A percentile compares a stretch with the other conserved stretches of the same genome.
These are phyloP conservation scores for Prinsepia uniflora DNA, from an alignment of 306 rosid genomes.

Conservation along the genomic window DNA sequence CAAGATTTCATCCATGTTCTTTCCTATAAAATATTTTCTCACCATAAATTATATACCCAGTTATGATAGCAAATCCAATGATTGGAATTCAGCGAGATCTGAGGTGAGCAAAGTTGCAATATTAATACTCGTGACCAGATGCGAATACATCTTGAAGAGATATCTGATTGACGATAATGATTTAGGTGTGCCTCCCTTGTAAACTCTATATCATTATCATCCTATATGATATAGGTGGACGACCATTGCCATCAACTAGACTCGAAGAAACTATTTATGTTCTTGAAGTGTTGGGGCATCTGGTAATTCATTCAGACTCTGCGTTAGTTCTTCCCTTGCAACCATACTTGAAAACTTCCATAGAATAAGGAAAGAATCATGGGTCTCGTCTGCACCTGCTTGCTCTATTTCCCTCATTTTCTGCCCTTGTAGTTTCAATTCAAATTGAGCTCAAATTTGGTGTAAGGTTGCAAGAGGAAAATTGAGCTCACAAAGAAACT, in stretches of 20 bases:
- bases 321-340: conserved; percentile 61
- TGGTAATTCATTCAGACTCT: conserved; percentile 62
- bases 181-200: conserved; percentile 46
- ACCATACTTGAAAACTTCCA: conserved; percentile 47
- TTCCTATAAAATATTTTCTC: background rate
- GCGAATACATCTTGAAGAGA: conserved; percentile 74
- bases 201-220: background rate
- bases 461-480: no score
- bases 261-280: conserved; percentile 68
- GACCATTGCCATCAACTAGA: conserved; percentile 75
- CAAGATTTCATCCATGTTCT: background rate
- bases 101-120: conserved; percentile 87
- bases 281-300: conserved; percentile 68
- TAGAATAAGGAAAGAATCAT: conserved; percentile 37
- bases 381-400: conserved; percentile 62
- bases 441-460: background rate
- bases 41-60: conserved; percentile 31
- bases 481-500: no score
- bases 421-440: conserved; percentile 78
- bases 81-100: conserved; percentile 66
- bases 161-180: conserved; percentile 70
- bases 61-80: conserved; percentile 36
- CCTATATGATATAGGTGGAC: conserved; percentile 50
- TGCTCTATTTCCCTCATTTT: conserved; percentile 77
- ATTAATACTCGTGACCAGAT: conserved; percentile 60